Conservation (phyloP, 1,284 basidiomycete species). For the Moesziomyces sp. region DNA sequence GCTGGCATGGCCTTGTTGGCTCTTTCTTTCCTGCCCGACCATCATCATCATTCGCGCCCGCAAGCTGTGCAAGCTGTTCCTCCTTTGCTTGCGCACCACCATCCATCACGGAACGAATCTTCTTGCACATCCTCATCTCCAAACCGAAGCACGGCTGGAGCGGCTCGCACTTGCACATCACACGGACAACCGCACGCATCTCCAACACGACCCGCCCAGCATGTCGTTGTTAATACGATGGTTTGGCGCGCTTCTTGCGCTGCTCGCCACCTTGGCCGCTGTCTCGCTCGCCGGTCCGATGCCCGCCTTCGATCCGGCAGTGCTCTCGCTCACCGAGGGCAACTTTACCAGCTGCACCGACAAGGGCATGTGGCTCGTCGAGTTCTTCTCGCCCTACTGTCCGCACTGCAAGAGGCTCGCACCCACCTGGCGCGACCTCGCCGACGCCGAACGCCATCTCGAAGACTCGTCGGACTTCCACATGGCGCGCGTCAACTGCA, state of each 20-base stretch:
- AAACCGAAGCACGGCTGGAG: too few relatives aligned
- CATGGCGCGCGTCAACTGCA: slow-evolving; percentile 63
- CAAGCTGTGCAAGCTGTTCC: too few relatives aligned
- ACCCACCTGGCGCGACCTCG: slow-evolving; percentile 83
- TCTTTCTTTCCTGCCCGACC: too few relatives aligned
- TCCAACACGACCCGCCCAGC: neutral
- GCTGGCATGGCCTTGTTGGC: too few relatives aligned
- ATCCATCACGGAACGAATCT: too few relatives aligned
- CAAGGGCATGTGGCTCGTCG: slow-evolving; percentile 53
- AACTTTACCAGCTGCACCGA: slow-evolving; percentile 34
- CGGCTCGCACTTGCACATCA: too few relatives aligned
- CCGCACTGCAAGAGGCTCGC: slow-evolving; percentile 79
- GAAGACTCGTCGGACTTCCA: slow-evolving; percentile 53
- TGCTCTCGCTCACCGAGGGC: slow-evolving; percentile 20
- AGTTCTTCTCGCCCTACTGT: slow-evolving; percentile 75
- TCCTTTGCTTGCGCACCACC: too few relatives aligned
- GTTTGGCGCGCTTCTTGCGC: slow-evolving; percentile 2
- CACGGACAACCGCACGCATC: too few relatives aligned
- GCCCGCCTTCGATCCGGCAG: slow-evolving; percentile 19
- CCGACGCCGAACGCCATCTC: slow-evolving; percentile 56
- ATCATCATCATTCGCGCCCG: too few relatives aligned
- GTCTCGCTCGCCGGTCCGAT: slow-evolving; percentile 13
- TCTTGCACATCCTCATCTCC: too few relatives aligned
- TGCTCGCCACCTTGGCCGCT: slow-evolving; percentile 1
- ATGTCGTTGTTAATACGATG: slow-evolving; percentile 16